A percentile compares a stretch with the other conserved stretches of the same genome.
phyloP scores from a whole-genome alignment of 345 rosid genomes.

The Hypericum perforatum region DNA sequence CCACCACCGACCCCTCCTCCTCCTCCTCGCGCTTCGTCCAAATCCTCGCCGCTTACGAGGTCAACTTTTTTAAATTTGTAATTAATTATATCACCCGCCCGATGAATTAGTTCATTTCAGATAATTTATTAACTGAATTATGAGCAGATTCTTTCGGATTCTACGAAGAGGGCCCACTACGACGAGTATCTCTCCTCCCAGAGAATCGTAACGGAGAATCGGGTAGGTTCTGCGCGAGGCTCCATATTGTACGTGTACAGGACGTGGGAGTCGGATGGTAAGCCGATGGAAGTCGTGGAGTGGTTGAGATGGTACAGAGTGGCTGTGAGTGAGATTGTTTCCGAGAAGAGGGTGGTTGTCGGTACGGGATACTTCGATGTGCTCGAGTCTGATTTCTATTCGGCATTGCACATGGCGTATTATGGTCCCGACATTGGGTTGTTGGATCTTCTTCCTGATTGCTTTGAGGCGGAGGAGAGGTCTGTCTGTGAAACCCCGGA shows the following conservation, averaged over 20 bases:
- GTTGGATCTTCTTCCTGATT: slow-evolving; percentile 70
- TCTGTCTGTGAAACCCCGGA: slow-evolving; percentile 64
- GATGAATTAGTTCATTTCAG: too few species aligned
- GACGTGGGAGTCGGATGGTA: slow-evolving; percentile 16
- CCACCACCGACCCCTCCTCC: slow-evolving; percentile 28
- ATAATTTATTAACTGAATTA: too few species aligned
- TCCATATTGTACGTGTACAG: slow-evolving; percentile 31
- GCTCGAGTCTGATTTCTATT: slow-evolving; percentile 77
- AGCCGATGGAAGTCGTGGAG: slow-evolving; percentile 85
- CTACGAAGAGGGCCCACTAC: slow-evolving; percentile 51
- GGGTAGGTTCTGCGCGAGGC: slow-evolving; percentile 23
- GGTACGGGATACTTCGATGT: slow-evolving; percentile 63
- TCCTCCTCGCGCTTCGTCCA: slow-evolving; percentile 61
- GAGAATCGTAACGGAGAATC: slow-evolving; percentile 40
- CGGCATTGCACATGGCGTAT: slow-evolving; percentile 67
- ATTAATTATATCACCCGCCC: too few species aligned
- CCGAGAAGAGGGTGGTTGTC: slow-evolving; percentile 53
- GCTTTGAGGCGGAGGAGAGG: slow-evolving; percentile 97
- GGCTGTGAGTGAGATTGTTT: slow-evolving; percentile 59
- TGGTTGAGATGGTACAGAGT: slow-evolving; percentile 87
- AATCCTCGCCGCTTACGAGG: slow-evolving; percentile 94
- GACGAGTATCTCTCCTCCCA: slow-evolving; percentile 54
- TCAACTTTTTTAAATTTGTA: slow-evolving; percentile 1
- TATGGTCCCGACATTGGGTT: slow-evolving; percentile 79
- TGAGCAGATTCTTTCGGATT: slow-evolving; percentile 95